Conservation (phyloP, 2,329 filamentous ascomycete species). For the Phialemoniopsis sp. region DNA sequence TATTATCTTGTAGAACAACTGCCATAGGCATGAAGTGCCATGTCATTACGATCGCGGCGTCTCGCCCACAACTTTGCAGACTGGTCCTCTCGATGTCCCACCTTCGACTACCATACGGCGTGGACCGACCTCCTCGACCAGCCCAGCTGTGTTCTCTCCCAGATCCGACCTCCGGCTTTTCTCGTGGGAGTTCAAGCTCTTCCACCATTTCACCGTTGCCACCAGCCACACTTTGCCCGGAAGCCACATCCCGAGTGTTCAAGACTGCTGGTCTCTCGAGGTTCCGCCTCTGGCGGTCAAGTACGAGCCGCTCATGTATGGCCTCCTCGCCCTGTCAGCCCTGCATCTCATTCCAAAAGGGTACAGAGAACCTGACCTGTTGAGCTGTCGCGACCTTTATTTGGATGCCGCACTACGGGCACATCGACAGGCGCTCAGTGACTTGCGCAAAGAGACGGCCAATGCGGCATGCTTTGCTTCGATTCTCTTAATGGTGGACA, state of each 20-base stretch:
- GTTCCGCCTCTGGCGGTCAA: constrained; percentile 13
- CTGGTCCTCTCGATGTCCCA: too few species aligned
- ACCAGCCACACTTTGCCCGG: constrained; percentile 13
- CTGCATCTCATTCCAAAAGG: constrained; percentile 10
- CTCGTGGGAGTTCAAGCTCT: constrained; percentile 15
- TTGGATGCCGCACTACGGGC: neutral
- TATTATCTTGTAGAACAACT: constrained; percentile 3
- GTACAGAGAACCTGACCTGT: constrained; percentile 1
- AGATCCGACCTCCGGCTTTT: constrained; percentile 1
- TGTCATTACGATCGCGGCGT: constrained; percentile 2
- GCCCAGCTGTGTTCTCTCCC: neutral
- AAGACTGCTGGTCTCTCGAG: constrained; percentile 11
- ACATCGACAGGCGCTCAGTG: neutral
- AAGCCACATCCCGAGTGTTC: constrained; percentile 8
- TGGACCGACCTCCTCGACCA: too few species aligned
- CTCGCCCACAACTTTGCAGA: too few species aligned
- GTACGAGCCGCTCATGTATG: constrained; percentile 15
- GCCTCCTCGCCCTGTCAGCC: constrained; percentile 14
- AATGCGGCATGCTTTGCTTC: too few species aligned
- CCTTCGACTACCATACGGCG: too few species aligned
- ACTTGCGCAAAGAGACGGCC: too few species aligned
- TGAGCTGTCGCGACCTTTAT: too few species aligned
- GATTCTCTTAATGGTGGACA: too few species aligned
- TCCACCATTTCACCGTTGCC: constrained; percentile 13
- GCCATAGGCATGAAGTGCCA: constrained; percentile 3